These are phyloP conservation scores for Dryadomyces sulphureus DNA, from an alignment of 2,329 filamentous ascomycete genomes.

Conservation along the genomic window DNA sequence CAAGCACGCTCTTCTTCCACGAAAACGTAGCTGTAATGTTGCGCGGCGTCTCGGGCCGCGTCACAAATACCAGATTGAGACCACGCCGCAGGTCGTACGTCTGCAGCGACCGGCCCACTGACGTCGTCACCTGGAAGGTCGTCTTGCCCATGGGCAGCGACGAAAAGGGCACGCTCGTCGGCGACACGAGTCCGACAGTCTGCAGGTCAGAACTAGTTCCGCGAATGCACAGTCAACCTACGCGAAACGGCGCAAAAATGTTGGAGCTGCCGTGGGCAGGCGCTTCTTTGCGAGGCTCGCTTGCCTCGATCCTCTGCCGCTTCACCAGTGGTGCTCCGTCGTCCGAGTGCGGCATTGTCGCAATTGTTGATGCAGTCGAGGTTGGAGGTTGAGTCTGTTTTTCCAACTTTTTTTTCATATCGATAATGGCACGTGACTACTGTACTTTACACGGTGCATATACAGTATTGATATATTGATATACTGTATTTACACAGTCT, in stretches of 20 bases:
- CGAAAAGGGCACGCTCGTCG: constrained; percentile 80
- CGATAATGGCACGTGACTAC: neutral
- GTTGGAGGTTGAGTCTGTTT: neutral
- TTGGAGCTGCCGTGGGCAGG: constrained; percentile 41
- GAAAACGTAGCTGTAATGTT: constrained; percentile 75
- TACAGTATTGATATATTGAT: no score
- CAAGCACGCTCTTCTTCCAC: constrained; percentile 76
- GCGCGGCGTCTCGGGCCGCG: constrained; percentile 72
- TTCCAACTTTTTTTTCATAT: constrained; percentile 1
- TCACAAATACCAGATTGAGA: constrained; percentile 86
- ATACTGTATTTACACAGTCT: no score
- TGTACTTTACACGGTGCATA: neutral
- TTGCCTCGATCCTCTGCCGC: constrained; percentile 51
- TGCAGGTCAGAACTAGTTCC: constrained; percentile 22
- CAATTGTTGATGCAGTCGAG: no score
- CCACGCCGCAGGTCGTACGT: constrained; percentile 90
- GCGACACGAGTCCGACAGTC: constrained; percentile 88
- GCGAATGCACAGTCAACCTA: constrained; percentile 28
- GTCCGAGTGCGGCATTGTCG: constrained; percentile 42
- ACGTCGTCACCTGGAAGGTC: constrained; percentile 95
- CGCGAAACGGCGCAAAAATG: constrained; percentile 88
- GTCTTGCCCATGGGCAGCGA: constrained; percentile 80
- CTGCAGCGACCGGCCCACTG: constrained; percentile 75
- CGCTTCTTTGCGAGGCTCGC: constrained; percentile 21
- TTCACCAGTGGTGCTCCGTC: constrained; percentile 54